Base-by-base conservation (phyloP, 495 filamentous ascomycete species). In the Penicillium robsamsonii region DNA sequence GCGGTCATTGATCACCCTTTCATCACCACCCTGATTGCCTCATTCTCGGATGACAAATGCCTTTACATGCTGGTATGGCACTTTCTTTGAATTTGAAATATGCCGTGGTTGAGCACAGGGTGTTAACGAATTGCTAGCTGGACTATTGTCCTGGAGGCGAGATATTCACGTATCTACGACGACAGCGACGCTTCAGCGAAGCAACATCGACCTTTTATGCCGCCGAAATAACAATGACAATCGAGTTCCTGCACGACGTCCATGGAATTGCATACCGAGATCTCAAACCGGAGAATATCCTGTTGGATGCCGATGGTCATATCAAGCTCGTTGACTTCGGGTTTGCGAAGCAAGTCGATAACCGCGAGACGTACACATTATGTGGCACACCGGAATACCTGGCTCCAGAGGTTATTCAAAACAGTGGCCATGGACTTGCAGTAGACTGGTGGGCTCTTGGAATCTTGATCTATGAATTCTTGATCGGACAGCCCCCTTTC, bases 381-480 rank as follows among this genome's bases (percentile, higher is more conserved):
- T 97, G 94, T 65, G 94, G 94, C 22, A 98, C 94, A 0, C 94
- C 93, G 25, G 94, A 98, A 66, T 98, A 98, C 70, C 81, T 98
- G 18, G 92, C 94, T 3, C 94, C 94, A 2, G 94, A 98, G 75
- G 92, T 97, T 18, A 97, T 98, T 55, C 88, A 92, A 60, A 95
- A 92, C 69, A 93, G 91, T 66, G 92, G 92, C 13, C 94, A 98
- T 67, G 92, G 90, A 29, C 90, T 90, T 35, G 93, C 94, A 1
- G 94, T 98, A n/a, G 94, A 98, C 72, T 98, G 94, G 94, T 98
- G 94, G 94, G 95, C 94, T 7, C 78, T 97, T 58, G 94, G 94
- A 6, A 96, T 98, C 59, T 72, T 98, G 48, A 90, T 97, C 52
- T 97, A 95, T 70, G 94, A 98, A 67, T 96, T 98, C 65, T 77